These are phyloP conservation scores for Russula sp. DNA, from an alignment of 768 basidiomycete species.

Conservation along the genomic window DNA sequence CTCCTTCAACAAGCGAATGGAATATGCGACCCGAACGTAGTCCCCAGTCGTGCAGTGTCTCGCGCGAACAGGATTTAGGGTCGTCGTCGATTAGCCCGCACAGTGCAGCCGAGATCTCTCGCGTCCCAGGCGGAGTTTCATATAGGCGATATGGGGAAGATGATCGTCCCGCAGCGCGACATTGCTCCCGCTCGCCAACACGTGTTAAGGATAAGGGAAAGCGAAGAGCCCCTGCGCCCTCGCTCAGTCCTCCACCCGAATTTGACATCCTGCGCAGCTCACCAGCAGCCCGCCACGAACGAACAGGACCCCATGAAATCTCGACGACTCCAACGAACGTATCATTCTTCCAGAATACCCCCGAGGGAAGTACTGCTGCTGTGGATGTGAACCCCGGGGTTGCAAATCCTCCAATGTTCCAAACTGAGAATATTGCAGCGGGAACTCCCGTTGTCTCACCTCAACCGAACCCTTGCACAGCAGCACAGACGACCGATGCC, in stretches of 20 bases:
- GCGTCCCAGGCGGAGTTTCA: background rate
- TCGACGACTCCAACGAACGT: background rate
- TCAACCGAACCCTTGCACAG: background rate
- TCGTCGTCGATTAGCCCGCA: background rate
- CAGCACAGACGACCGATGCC: background rate
- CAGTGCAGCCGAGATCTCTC: background rate
- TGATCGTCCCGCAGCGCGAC: background rate
- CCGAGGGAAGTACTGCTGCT: background rate
- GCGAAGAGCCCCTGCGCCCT: background rate
- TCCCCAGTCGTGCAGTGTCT: background rate
- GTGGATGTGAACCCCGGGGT: background rate
- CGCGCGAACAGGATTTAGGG: background rate
- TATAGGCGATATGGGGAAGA: background rate
- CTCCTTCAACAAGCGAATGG: constrained; percentile 18
- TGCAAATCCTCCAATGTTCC: background rate
- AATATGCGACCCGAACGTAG: background rate
- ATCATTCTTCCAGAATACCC: background rate
- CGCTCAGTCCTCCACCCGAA: background rate
- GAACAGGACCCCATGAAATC: background rate
- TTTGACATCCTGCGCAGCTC: background rate
- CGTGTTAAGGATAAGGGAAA: constrained; percentile 7
- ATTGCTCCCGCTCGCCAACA: background rate
- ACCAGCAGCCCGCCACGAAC: background rate
- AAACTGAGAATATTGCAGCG: background rate
- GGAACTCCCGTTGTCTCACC: background rate